These are phyloP conservation scores for Solanum medicagineum DNA, from an alignment of 257 asterid species.

Conservation along the genomic window DNA sequence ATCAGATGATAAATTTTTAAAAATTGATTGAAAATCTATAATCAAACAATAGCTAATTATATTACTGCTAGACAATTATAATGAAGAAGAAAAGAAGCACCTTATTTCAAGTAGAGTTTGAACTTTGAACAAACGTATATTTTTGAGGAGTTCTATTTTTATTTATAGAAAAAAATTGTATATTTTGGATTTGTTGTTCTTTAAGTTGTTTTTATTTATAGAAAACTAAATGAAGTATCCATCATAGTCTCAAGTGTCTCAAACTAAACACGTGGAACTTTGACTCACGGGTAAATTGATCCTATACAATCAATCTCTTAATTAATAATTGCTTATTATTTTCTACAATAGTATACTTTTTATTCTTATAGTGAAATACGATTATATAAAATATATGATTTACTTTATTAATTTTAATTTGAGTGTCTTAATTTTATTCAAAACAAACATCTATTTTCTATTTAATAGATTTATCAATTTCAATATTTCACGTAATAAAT, in stretches of 20 bases:
- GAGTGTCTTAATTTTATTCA: no score
- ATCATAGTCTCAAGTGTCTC: background rate
- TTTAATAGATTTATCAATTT: no score
- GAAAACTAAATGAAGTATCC: background rate
- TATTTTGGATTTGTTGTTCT: background rate
- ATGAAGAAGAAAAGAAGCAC: background rate
- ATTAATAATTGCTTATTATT: no score
- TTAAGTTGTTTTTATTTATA: background rate
- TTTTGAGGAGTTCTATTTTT: background rate
- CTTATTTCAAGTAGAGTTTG: background rate
- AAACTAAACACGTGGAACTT: background rate
- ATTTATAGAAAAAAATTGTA: background rate
- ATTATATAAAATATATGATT: no score
- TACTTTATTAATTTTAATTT: no score
- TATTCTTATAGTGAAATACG: no score
- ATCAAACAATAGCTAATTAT: background rate
- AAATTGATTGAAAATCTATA: background rate
- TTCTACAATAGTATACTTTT: no score
- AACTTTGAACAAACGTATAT: background rate
- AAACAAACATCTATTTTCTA: no score
- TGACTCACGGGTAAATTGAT: background rate
- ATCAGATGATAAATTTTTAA: background rate
- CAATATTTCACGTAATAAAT: no score
- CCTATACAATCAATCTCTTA: no score
- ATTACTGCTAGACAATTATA: background rate